A percentile compares a stretch with the other conserved stretches of the same genome.
These are phyloP conservation scores for Xylariales sp. DNA, from an alignment of 2,329 filamentous ascomycete genomes.

Conservation along the genomic window DNA sequence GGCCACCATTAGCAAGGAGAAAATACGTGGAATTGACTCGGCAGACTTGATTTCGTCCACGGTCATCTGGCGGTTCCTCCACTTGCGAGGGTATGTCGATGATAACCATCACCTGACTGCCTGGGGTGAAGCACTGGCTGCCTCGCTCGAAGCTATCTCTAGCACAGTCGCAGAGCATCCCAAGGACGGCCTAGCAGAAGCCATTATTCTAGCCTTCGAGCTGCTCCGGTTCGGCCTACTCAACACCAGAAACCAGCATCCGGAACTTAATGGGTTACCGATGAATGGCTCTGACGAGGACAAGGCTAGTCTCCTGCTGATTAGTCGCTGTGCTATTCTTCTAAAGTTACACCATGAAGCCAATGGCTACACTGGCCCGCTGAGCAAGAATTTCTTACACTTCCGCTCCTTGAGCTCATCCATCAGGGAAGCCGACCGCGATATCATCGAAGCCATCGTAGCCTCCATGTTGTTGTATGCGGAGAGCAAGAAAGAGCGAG, in stretches of 20 bases:
- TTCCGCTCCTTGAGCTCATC: constrained; percentile 81
- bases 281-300: constrained; percentile 63
- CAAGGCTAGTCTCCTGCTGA: constrained; percentile 71
- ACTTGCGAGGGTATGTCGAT: constrained; percentile 82
- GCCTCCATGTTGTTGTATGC: constrained; percentile 77
- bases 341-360: constrained; percentile 76
- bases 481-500: constrained; percentile 67
- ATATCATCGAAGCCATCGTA: constrained; percentile 78
- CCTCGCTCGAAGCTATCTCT: constrained; percentile 60
- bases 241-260: constrained; percentile 59
- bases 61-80: constrained; percentile 82
- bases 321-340: constrained; percentile 82
- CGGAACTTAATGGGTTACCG: constrained; percentile 51
- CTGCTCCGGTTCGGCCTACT: constrained; percentile 76
- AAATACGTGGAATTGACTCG: constrained; percentile 56
- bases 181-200: constrained; percentile 61
- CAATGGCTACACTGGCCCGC: constrained; percentile 89
- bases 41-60: constrained; percentile 67
- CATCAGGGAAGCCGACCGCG: constrained; percentile 74
- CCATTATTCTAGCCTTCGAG: constrained; percentile 79
- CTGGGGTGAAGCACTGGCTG: constrained; percentile 78
- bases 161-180: constrained; percentile 43
- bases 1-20: constrained; percentile 60
- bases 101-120: constrained; percentile 72
- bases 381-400: constrained; percentile 83